Conservation (phyloP, 2,329 filamentous ascomycete genomes). For the Exophiala aquamarina region DNA sequence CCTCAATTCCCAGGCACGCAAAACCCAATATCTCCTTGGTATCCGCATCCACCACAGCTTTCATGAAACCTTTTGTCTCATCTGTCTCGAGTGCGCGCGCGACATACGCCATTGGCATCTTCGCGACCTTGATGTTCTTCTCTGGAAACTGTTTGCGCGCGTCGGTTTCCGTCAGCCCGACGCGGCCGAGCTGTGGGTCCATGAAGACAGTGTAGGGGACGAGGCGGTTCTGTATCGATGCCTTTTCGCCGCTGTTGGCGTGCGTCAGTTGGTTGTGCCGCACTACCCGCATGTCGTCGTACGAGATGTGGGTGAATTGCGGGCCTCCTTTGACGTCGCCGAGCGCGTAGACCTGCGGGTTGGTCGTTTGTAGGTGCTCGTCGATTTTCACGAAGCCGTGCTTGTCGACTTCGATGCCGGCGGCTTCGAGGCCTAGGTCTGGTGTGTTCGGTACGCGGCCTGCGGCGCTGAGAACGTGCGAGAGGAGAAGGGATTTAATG, state of each 20-base stretch:
- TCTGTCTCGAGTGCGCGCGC: slow-evolving; percentile 53
- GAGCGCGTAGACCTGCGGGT: slow-evolving; percentile 47
- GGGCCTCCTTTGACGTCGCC: slow-evolving; percentile 55
- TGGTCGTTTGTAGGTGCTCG: slow-evolving; percentile 46
- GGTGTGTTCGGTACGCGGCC: slow-evolving; percentile 54
- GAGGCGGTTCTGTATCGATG: slow-evolving; percentile 35
- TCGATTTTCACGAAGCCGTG: slow-evolving; percentile 48
- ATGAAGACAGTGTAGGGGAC: slow-evolving; percentile 55
- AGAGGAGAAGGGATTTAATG: slow-evolving; percentile 33
- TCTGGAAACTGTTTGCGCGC: slow-evolving; percentile 23
- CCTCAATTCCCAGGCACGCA: slow-evolving; percentile 52
- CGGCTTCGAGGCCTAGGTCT: slow-evolving; percentile 41
- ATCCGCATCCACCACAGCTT: slow-evolving; percentile 50
- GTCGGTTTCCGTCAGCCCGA: slow-evolving; percentile 49
- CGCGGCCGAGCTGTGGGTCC: slow-evolving; percentile 54
- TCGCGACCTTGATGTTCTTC: slow-evolving; percentile 42
- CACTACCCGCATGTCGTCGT: slow-evolving; percentile 57
- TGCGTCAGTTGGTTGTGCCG: slow-evolving; percentile 44
- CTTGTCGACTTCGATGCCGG: slow-evolving; percentile 42
- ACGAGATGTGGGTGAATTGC: slow-evolving; percentile 58
- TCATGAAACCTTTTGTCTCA: slow-evolving; percentile 54
- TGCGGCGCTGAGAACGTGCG: slow-evolving; percentile 52
- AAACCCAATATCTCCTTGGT: slow-evolving; percentile 54
- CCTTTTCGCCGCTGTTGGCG: slow-evolving; percentile 14
- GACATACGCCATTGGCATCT: slow-evolving; percentile 55